Percentiles rank a stretch among this genome's conserved stretches.
Conservation (phyloP, 805 yeast genomes). For the Saccharomycopsis fodiens region DNA sequence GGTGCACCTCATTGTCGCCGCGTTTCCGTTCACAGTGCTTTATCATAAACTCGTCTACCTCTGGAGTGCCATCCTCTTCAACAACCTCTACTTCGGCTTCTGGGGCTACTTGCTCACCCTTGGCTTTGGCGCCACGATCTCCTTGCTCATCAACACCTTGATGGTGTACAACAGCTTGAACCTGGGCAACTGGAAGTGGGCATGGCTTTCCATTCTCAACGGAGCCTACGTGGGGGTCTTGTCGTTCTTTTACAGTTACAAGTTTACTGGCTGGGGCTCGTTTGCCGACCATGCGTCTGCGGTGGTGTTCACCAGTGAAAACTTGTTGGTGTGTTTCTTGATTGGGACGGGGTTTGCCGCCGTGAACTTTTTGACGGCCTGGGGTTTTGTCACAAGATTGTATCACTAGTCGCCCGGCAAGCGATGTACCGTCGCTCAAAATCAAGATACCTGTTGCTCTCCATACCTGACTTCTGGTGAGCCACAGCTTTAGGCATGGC, state of each 20-base stretch:
- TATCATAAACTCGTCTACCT: conserved; percentile 22
- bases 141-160: conserved; percentile 18
- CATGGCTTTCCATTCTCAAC: conserved; percentile 24
- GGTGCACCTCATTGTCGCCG: conserved; percentile 25
- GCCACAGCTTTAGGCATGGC: no score
- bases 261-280: conserved; percentile 23
- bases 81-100: conserved; percentile 23
- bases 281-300: conserved; percentile 26
- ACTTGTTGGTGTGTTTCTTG: conserved; percentile 23
- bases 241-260: conserved; percentile 24
- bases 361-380: conserved; percentile 10
- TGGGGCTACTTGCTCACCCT: conserved; percentile 21
- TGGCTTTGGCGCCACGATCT: conserved; percentile 19
- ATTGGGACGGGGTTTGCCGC: conserved; percentile 19
- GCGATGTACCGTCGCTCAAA: no score
- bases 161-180: conserved; percentile 24
- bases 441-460: no score
- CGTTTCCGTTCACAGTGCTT: conserved; percentile 27
- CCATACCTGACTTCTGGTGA: no score
- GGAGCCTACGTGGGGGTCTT: conserved; percentile 25
- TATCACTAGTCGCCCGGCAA: no score
- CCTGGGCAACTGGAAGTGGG: conserved; percentile 28
- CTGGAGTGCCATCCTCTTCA: conserved; percentile 21
- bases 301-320: conserved; percentile 23
- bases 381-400: conserved; percentile 6